A percentile compares a stretch with the other conserved stretches of the same genome.
Conservation (phyloP, 192 early-diverging fungal species). For the Coemansia furcata region DNA sequence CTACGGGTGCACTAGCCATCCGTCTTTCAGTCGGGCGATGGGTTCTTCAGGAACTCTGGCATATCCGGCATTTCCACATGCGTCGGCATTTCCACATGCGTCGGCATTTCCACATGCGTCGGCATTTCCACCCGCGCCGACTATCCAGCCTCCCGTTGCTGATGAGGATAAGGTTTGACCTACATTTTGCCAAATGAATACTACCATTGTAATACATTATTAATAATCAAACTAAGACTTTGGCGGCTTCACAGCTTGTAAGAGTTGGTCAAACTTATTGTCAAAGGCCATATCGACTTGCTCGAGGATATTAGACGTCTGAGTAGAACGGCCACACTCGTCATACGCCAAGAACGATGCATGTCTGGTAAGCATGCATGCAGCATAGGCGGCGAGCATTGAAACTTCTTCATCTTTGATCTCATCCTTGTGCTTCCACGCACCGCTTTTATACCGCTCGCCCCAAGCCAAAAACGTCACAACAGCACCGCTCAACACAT, state of each 20-base stretch:
- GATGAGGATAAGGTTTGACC: neutral
- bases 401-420: constrained; percentile 39
- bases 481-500: constrained; percentile 81
- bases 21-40: no score
- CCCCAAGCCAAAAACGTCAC: constrained; percentile 91
- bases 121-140: neutral
- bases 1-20: no score
- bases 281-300: constrained; percentile 50
- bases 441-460: constrained; percentile 56
- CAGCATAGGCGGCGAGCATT: constrained; percentile 68
- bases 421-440: constrained; percentile 55
- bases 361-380: constrained; percentile 39
- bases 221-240: constrained; percentile 6
- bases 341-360: constrained; percentile 51
- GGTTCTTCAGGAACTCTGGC: no score
- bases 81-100: no score
- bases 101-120: no score
- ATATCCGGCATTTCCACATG: no score
- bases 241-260: constrained; percentile 30
- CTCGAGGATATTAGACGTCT: constrained; percentile 41
- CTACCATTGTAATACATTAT: neutral
- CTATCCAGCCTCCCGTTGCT: neutral
- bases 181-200: neutral
- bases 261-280: constrained; percentile 51
- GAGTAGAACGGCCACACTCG: constrained; percentile 39